These are phyloP conservation scores for Kodamaea restingae DNA, from an alignment of 805 yeast genomes.

Conservation along the genomic window DNA sequence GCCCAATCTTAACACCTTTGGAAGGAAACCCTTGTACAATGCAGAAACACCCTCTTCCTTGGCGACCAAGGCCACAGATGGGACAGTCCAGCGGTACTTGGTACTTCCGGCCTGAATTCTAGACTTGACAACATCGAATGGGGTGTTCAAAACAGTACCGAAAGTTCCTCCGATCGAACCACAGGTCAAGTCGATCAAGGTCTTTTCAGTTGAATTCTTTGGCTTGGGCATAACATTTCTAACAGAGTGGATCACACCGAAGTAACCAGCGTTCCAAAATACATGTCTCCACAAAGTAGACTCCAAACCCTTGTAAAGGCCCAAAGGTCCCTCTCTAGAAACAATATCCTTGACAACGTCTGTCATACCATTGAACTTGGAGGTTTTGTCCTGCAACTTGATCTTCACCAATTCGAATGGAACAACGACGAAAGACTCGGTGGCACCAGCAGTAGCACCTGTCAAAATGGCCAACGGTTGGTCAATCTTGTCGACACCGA, in stretches of 20 bases:
- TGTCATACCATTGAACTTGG: conserved; percentile 77
- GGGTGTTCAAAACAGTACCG: conserved; percentile 94
- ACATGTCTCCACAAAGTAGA: conserved; percentile 97
- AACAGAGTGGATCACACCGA: conserved; percentile 89
- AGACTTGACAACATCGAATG: conserved; percentile 95
- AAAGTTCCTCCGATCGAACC: conserved; percentile 97
- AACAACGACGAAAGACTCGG: conserved; percentile 93
- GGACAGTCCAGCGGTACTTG: conserved; percentile 90
- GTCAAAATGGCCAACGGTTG: conserved; percentile 85
- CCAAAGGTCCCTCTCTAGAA: conserved; percentile 70
- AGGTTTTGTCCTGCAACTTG: conserved; percentile 83
- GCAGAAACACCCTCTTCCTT: conserved; percentile 92
- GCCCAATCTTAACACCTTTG: conserved; percentile 94
- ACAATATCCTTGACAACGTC: conserved; percentile 77
- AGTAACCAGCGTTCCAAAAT: conserved; percentile 97
- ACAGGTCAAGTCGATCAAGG: conserved; percentile 80
- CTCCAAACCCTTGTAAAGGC: conserved; percentile 92
- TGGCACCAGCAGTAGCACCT: conserved; percentile 98
- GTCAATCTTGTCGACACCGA: conserved; percentile 65
- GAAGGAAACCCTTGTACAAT: conserved; percentile 91
- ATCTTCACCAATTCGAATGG: conserved; percentile 96
- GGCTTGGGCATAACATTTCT: conserved; percentile 77
- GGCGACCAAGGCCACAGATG: conserved; percentile 68
- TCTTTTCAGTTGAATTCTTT: conserved; percentile 64
- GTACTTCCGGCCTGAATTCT: conserved; percentile 90